Percentiles rank a stretch among this genome's conserved stretches.
phyloP scores from a whole-genome alignment of 2,329 filamentous ascomycete species.

The Colletotrichum acutatum region DNA sequence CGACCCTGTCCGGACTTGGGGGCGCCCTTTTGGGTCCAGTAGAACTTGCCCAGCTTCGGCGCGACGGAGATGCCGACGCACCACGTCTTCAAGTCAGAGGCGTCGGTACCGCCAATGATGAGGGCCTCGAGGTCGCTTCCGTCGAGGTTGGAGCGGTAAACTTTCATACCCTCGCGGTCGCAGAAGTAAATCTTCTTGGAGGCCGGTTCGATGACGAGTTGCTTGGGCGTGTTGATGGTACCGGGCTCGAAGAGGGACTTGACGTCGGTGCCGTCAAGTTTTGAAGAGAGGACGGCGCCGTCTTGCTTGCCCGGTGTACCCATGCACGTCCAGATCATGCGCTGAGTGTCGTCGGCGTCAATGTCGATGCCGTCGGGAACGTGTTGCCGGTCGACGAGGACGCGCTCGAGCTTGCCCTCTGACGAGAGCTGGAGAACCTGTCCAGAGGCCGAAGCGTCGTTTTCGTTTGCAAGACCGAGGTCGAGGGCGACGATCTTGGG shows the following conservation, averaged over 20 bases:
- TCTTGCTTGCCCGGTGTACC: conserved; percentile 51
- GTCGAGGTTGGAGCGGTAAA: conserved; percentile 52
- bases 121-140: conserved; percentile 52
- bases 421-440: conserved; percentile 35
- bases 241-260: conserved; percentile 55
- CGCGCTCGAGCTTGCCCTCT: conserved; percentile 37
- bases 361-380: conserved; percentile 59
- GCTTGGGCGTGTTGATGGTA: conserved; percentile 60
- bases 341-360: conserved; percentile 39
- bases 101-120: conserved; percentile 47
- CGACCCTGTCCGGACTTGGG: conserved; percentile 61
- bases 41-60: conserved; percentile 55
- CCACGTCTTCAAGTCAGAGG: conserved; percentile 54
- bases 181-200: conserved; percentile 52
- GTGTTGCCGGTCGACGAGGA: conserved; percentile 40
- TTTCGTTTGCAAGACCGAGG: background rate
- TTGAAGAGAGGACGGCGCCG: conserved; percentile 55
- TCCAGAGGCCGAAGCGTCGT: background rate
- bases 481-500: conserved; percentile 32
- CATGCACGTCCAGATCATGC: conserved; percentile 64
- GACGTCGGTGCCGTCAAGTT: conserved; percentile 60
- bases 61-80: conserved; percentile 67
- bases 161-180: conserved; percentile 56
- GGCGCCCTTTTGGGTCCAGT: conserved; percentile 70
- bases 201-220: conserved; percentile 47